Conservation (phyloP, 495 filamentous ascomycete genomes). For the Pseudomonodictys pantanalensis region DNA sequence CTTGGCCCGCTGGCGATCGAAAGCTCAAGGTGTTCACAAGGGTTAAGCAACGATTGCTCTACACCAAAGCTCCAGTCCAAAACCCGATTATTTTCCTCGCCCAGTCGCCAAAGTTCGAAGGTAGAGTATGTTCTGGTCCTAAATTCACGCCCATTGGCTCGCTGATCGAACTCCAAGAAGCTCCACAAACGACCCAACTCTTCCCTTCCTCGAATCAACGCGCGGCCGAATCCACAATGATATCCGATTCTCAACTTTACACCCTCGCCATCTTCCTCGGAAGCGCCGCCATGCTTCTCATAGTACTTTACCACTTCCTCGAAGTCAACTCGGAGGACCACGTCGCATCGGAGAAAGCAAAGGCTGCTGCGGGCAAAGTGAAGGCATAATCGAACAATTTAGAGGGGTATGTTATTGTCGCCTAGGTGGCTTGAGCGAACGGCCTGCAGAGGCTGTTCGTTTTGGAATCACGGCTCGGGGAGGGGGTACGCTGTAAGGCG, state of each 20-base stretch:
- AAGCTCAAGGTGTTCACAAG: slow-evolving; percentile 32
- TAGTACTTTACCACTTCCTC: slow-evolving; percentile 94
- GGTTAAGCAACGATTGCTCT: neutral
- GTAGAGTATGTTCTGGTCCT: neutral
- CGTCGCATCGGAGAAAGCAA: slow-evolving; percentile 29
- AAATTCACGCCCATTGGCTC: neutral
- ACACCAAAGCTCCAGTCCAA: neutral
- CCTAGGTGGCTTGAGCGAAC: no score
- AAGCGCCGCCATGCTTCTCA: slow-evolving; percentile 86
- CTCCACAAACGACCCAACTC: neutral
- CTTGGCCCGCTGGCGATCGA: neutral
- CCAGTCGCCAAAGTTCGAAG: neutral
- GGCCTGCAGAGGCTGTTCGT: no score
- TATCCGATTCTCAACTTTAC: slow-evolving; percentile 48
- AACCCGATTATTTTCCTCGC: neutral
- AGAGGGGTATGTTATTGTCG: no score
- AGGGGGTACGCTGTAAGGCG: no score
- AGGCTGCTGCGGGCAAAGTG: slow-evolving; percentile 28
- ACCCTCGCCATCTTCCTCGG: slow-evolving; percentile 88
- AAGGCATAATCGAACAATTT: no score
- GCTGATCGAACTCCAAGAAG: neutral
- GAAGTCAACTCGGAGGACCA: slow-evolving; percentile 82
- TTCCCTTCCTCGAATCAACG: neutral
- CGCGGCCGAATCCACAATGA: slow-evolving; percentile 39
- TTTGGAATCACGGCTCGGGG: no score